These are phyloP conservation scores for Arabidopsis arenosa DNA, from an alignment of 345 rosid species.

Conservation along the genomic window DNA sequence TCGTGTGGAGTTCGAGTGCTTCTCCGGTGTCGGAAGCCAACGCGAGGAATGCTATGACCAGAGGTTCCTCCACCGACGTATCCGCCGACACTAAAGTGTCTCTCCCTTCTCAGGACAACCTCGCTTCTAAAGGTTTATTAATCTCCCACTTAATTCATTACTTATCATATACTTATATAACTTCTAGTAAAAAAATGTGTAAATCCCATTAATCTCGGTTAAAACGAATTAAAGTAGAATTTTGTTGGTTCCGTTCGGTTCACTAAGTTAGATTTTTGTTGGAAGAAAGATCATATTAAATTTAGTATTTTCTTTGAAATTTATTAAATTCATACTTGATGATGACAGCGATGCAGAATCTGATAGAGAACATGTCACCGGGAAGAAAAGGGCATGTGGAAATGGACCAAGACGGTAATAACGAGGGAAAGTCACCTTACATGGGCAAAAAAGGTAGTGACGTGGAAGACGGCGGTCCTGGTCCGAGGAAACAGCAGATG, in stretches of 20 bases:
- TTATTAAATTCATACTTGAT: not conserved
- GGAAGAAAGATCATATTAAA: not conserved
- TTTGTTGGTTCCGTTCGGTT: no score
- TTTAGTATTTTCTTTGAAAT: not conserved
- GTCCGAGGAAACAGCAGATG: slow-evolving; percentile 60
- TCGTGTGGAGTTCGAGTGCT: slow-evolving; percentile 84
- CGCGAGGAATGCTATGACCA: slow-evolving; percentile 56
- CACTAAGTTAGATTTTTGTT: not conserved
- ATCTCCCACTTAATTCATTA: not conserved
- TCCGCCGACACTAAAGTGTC: slow-evolving; percentile 41
- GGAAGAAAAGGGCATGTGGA: slow-evolving; percentile 55
- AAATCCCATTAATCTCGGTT: not conserved
- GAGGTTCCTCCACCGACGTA: slow-evolving; percentile 56
- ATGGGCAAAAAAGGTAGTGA: slow-evolving; percentile 51
- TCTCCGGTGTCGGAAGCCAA: slow-evolving; percentile 82
- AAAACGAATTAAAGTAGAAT: no score
- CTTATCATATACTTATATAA: not conserved
- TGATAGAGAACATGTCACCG: slow-evolving; percentile 67
- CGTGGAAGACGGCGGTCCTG: slow-evolving; percentile 49
- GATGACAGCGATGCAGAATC: slow-evolving; percentile 64
- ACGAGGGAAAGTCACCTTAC: slow-evolving; percentile 59
- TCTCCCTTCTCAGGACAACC: slow-evolving; percentile 50
- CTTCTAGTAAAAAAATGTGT: not conserved
- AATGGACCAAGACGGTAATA: slow-evolving; percentile 52
- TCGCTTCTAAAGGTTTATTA: slow-evolving; percentile 55